Evolutionary conservation across 2,329 filamentous ascomycete species (phyloP), one percentile per base, ranked within the genome.

Genomic region (Macrophomina pseudophaseolina): DNA sequence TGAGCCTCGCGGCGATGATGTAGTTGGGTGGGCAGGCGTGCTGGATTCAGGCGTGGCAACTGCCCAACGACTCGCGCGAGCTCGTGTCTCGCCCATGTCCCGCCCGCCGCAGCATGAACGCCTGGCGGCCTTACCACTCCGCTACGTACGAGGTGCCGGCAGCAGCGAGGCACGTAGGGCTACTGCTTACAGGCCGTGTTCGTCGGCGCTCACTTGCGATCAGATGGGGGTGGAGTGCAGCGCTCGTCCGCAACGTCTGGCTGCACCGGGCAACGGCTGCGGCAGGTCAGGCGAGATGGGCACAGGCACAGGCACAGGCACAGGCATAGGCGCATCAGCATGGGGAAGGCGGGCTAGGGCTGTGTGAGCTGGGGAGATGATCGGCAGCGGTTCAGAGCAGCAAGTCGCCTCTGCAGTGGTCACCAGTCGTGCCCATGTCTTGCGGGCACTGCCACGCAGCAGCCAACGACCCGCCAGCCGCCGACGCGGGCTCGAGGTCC

Each of bases 201-300:
- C 16, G 16, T 44, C n/a, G 4, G 14, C 32, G 52, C 11, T 1
- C 35, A 38, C 35, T 38, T 38, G 35, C 11, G 35, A 38, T 2
- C 35, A 38, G 35, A 12, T 4, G 11, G 35, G 35, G 11, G 35
- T 8, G 35, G 18, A 11, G 40, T 60, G 56, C 56, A 60, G 56
- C 38, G 38, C 38, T 18, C 23, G 23, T 30, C 38, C 46, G 38
- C 12, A 58, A 58, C 53, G 53, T 14, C 23, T 40, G 53, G 18
- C 18, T 58, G n/a, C 23, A 28, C 23, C 23, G 38, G 30, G 49
- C 2, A 5, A 9, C 42, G 8, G 42, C 42, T 44, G 42, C 42
- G 56, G 40, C 56, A 60, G 40, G 56, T 48, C 56, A 60, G 40
- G 56, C 56, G 56, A 59, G 40, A n/a, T 35, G 16, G 32, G 52